A percentile compares a stretch with the other conserved stretches of the same genome.
Evolutionary conservation across 345 rosid species (phyloP).

Genomic region (Moringa oleifera): DNA sequence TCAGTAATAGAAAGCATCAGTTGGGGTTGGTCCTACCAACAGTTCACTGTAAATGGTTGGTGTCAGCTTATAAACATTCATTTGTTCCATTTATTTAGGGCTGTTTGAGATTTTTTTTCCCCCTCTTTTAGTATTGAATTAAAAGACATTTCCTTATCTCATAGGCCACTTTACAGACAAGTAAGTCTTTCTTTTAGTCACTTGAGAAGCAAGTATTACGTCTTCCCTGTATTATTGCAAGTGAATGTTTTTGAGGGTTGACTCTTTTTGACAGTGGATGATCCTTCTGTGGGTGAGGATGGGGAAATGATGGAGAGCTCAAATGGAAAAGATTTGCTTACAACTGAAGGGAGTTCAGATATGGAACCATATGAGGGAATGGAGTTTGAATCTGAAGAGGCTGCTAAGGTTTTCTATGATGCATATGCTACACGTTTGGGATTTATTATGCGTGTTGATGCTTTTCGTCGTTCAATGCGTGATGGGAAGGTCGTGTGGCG

Average conservation of each 20-base stretch:
- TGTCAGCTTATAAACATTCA: not conserved
- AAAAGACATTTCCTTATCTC: not conserved
- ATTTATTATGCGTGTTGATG: slow-evolving; percentile 48
- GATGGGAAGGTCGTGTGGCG: slow-evolving; percentile 53
- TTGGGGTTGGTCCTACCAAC: no score
- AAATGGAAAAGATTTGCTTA: slow-evolving; percentile 17
- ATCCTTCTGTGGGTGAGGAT: slow-evolving; percentile 18
- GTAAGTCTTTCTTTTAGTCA: not conserved
- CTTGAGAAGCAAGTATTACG: not conserved
- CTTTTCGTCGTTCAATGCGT: slow-evolving; percentile 44
- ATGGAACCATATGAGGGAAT: slow-evolving; percentile 34
- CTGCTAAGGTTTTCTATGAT: slow-evolving; percentile 39
- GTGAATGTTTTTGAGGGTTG: not conserved
- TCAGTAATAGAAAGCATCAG: not conserved
- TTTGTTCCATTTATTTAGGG: not conserved
- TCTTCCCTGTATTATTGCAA: not conserved
- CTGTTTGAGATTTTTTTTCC: no score
- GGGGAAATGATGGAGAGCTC: slow-evolving; percentile 19
- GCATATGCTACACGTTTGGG: slow-evolving; percentile 35
- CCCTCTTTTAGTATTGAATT: not conserved
- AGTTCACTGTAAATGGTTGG: no score
- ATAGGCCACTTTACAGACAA: not conserved
- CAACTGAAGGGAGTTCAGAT: slow-evolving; percentile 14
- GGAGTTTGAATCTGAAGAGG: slow-evolving; percentile 48
- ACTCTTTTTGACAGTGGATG: slow-evolving; percentile 33